Base-by-base conservation (phyloP, 2,329 filamentous ascomycete species). In the Ambrosiella beaveri region DNA sequence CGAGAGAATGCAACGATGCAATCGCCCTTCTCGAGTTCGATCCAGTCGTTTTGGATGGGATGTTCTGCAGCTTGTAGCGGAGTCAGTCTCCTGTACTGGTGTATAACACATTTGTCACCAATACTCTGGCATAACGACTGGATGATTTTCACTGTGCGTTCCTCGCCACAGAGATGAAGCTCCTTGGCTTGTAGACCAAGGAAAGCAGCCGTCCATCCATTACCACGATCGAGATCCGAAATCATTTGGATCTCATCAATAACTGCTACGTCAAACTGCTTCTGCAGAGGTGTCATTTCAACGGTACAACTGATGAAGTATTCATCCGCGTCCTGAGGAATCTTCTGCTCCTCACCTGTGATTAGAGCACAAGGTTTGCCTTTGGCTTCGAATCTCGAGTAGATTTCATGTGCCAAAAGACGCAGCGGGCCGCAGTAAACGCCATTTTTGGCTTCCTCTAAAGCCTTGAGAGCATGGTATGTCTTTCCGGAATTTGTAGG, bases 171-270 rank as follows among this genome's bases (percentile, higher is more conserved):
- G 0, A 98, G 76, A 70, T 98, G 93, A 5, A 98, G 75, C 67
- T 98, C 93, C 64, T 83, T 84, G 3, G 88, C 93, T 69, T 86
- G 84, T 0, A 95, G 77, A 40, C 93, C 93, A 4, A 98, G 74
- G 12, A 97, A 75, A 1, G 93, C 93, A 64, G 89, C 81, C 1
- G 90, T 95, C 93, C 93, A 98, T 1, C 89, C 90, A 83, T 86
- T 95, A 1, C 94, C 93, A 64, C 93, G 84, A 0, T 88, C 80
- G 0, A 68, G 62, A 65, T 89, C 84, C 13, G 81, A 84, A 63
- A 98, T 88, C 93, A 98, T 97, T 70, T 98, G 93, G 59, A 98
- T 97, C 72, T 98, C 93, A 66, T 98, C 93, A 62, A 98, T 91
- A 63, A 98, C 91, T 1, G 88, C 91, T 40, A 98, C 90, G 47